Percentiles rank a stretch among this genome's conserved stretches.
Conservation (phyloP, 352 stramenopile genomes). For the Pythium myriotylum region DNA sequence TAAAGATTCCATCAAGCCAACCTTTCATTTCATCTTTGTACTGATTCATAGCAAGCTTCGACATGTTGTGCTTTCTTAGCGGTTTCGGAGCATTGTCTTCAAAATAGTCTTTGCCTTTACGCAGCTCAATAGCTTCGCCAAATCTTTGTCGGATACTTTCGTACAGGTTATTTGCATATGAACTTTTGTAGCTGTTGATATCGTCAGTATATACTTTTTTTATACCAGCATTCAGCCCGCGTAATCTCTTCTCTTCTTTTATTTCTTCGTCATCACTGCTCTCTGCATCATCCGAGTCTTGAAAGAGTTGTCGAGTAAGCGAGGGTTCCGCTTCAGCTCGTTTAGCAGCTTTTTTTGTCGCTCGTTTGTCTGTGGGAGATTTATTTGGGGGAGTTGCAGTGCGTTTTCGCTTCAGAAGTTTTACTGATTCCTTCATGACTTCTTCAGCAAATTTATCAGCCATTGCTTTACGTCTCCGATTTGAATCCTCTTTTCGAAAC, state of each 20-base stretch:
- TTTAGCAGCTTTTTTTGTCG: conserved; percentile 23
- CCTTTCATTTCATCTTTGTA: conserved; percentile 29
- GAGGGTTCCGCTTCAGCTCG: conserved; percentile 20
- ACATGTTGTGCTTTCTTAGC: conserved; percentile 12
- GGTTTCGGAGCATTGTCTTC: background rate
- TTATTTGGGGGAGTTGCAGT: conserved; percentile 28
- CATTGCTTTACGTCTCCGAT: conserved; percentile 23
- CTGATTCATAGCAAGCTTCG: conserved; percentile 13
- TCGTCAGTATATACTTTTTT: conserved; percentile 29
- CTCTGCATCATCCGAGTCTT: conserved; percentile 25
- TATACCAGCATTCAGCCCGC: conserved; percentile 23
- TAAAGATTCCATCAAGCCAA: conserved; percentile 29
- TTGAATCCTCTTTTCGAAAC: conserved; percentile 27
- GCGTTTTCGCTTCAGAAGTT: conserved; percentile 7
- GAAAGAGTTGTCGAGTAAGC: conserved; percentile 24
- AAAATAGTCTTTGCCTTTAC: too few species aligned
- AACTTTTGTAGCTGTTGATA: conserved; percentile 26
- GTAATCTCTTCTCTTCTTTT: conserved; percentile 30
- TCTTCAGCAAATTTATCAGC: conserved; percentile 22
- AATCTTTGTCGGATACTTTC: too few species aligned
- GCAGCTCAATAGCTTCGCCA: too few species aligned
- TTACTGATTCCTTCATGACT: conserved; percentile 21
- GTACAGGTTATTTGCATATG: conserved; percentile 23
- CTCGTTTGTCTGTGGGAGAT: conserved; percentile 27
- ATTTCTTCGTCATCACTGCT: conserved; percentile 22